phyloP scores from a whole-genome alignment of 768 basidiomycete genomes.

The Suillus decipiens region DNA sequence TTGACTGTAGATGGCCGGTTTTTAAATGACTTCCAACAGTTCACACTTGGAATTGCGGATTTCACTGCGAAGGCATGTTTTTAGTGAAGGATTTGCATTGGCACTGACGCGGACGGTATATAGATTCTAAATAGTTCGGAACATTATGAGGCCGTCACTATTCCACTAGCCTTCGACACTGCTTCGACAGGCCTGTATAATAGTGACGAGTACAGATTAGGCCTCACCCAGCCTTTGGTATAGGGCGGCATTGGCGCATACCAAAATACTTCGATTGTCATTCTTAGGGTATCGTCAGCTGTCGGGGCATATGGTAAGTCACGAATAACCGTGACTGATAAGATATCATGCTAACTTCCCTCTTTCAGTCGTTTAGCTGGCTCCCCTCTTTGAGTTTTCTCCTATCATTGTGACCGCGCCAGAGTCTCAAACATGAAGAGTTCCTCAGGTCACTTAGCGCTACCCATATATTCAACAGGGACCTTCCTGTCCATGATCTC shows the following conservation, averaged over 20 bases:
- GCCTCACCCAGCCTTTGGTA: conserved; percentile 39
- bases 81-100: conserved; percentile 6
- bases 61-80: conserved; percentile 38
- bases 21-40: conserved; percentile 44
- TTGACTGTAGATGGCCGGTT: conserved; percentile 29
- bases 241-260: conserved; percentile 38
- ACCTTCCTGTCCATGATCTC: conserved; percentile 17
- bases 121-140: conserved; percentile 46
- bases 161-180: conserved; percentile 49
- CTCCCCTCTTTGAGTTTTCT: conserved; percentile 40
- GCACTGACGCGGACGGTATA: not conserved
- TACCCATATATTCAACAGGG: conserved; percentile 41
- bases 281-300: conserved; percentile 48
- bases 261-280: conserved; percentile 41
- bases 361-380: conserved; percentile 39
- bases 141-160: conserved; percentile 46
- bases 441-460: conserved; percentile 40
- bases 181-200: conserved; percentile 50
- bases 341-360: not conserved
- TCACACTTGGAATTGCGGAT: conserved; percentile 33
- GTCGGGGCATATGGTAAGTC: conserved; percentile 50
- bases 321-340: conserved; percentile 6
- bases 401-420: conserved; percentile 45
- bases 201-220: conserved; percentile 36
- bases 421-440: conserved; percentile 26